A percentile compares a stretch with the other conserved stretches of the same genome.
Evolutionary conservation across 441 rosid genomes (phyloP).

Genomic region (Macaranga tanarius): DNA sequence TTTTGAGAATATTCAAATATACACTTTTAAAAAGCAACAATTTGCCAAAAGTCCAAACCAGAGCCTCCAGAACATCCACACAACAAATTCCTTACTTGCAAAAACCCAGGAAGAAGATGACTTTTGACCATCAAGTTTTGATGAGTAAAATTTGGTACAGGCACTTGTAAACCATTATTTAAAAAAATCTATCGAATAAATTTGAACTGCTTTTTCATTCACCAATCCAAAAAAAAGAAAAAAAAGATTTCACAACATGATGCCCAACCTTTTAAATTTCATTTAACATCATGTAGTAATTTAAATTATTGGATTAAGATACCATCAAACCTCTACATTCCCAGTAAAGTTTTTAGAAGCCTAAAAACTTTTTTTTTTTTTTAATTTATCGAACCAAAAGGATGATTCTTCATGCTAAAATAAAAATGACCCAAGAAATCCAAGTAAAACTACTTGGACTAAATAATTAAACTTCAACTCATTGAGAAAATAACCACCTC

Average conservation of each 20-base stretch:
- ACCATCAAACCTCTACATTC: too few species aligned
- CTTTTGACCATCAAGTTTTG: background rate
- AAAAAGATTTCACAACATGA: background rate
- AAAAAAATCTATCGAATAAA: background rate
- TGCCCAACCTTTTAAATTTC: background rate
- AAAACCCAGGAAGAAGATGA: background rate
- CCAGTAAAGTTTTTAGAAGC: too few species aligned
- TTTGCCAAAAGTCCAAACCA: background rate
- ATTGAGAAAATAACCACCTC: too few species aligned
- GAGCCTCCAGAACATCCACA: background rate
- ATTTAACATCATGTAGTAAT: too few species aligned
- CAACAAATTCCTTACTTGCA: background rate
- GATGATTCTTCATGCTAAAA: too few species aligned
- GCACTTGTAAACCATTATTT: background rate
- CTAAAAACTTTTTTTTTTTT: too few species aligned
- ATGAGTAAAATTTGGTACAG: background rate
- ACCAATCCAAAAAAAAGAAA: background rate
- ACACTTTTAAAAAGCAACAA: background rate
- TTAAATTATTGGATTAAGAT: too few species aligned
- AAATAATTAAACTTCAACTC: too few species aligned
- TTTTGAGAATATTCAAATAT: too few species aligned
- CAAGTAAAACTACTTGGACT: too few species aligned
- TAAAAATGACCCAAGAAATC: too few species aligned
- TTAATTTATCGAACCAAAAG: too few species aligned
- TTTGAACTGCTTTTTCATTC: background rate